Conservation (phyloP, 768 basidiomycete species). For the Lepiota brunneoincarnata region DNA sequence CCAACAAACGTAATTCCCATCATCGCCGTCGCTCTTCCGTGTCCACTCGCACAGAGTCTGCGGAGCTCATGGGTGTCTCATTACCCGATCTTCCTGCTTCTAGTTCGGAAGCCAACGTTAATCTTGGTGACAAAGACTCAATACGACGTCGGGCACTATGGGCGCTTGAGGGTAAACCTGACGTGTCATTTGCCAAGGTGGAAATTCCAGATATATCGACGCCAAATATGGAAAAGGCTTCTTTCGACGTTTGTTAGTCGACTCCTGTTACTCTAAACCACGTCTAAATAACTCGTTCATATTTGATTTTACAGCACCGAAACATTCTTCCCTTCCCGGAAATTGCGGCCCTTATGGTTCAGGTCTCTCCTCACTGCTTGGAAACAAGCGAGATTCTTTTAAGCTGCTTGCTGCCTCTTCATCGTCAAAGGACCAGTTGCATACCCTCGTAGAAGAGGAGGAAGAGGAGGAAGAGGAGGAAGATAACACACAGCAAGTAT, state of each 20-base stretch:
- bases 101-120: conserved; percentile 63
- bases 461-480: conserved; percentile 79
- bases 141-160: conserved; percentile 79
- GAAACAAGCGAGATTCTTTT: conserved; percentile 78
- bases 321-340: conserved; percentile 54
- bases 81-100: conserved; percentile 64
- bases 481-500: conserved; percentile 15
- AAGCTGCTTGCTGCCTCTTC: conserved; percentile 62
- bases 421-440: conserved; percentile 71
- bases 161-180: conserved; percentile 84
- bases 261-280: conserved; percentile 15
- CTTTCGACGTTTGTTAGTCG: conserved; percentile 67
- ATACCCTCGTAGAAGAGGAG: conserved; percentile 81
- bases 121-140: conserved; percentile 71
- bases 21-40: conserved; percentile 86
- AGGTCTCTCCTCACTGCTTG: conserved; percentile 35
- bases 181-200: conserved; percentile 67
- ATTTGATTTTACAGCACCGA: conserved; percentile 43
- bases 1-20: conserved; percentile 66
- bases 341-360: conserved; percentile 4
- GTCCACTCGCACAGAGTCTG: conserved; percentile 85
- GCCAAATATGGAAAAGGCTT: conserved; percentile 51
- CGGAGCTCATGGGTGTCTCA: conserved; percentile 85
- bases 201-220: conserved; percentile 79
- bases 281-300: conserved; percentile 5